These are phyloP conservation scores for Sphagnum tenellum DNA, from an alignment of 225 moss, liverwort and hornwort genomes.

Conservation along the genomic window DNA sequence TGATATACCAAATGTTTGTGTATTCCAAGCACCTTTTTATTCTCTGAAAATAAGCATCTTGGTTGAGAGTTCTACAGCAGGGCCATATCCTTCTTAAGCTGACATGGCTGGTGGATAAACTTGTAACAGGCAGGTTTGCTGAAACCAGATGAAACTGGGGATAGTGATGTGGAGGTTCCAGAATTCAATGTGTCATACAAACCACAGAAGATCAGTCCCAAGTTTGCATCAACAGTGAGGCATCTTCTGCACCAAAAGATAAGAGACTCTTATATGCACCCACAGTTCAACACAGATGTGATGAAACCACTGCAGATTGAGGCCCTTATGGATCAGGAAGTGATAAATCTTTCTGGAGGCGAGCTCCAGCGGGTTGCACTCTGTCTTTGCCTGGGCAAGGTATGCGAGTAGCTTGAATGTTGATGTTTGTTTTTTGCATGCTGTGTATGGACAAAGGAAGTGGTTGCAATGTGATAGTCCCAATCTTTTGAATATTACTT, in stretches of 20 bases:
- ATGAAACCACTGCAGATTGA: conserved; percentile 95
- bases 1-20: no score
- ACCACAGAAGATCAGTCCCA: conserved; percentile 95
- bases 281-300: conserved; percentile 89
- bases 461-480: no score
- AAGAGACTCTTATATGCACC: conserved; percentile 96
- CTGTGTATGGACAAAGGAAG: no score
- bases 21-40: no score
- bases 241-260: conserved; percentile 73
- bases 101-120: no score
- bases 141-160: conserved; percentile 66
- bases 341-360: conserved; percentile 84
- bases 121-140: conserved; percentile 69
- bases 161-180: conserved; percentile 68
- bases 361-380: conserved; percentile 92
- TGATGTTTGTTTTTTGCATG: no score
- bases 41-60: no score
- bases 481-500: no score
- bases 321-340: conserved; percentile 88
- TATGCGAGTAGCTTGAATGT: conserved; percentile 8
- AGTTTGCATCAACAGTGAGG: conserved; percentile 64
- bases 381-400: conserved; percentile 96
- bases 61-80: no score
- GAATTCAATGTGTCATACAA: conserved; percentile 97
- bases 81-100: no score